Evolutionary conservation across 1,139 yeast genomes (phyloP).

Genomic region (Meyerozyma athensensis): DNA sequence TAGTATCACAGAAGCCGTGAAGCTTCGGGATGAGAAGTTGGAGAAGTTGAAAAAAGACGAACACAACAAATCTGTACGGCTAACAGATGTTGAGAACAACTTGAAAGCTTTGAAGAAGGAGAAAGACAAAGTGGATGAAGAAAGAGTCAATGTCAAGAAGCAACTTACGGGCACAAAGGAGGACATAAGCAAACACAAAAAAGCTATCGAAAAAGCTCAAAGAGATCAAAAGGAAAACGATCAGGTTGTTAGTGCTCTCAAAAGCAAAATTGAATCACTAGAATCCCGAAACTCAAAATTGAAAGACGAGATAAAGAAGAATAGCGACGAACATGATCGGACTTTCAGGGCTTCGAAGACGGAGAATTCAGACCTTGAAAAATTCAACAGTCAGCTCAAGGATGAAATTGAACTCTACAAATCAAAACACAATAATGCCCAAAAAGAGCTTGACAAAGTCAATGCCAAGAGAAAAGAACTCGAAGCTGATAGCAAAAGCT

Average conservation of each 20-base stretch:
- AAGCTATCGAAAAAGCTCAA: neutral
- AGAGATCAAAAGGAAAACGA: neutral
- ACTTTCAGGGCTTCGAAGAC: slow-evolving; percentile 3
- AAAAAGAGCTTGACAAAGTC: slow-evolving; percentile 24
- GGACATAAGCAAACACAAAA: slow-evolving; percentile 1
- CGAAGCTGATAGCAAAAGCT: slow-evolving; percentile 11
- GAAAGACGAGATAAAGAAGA: slow-evolving; percentile 5
- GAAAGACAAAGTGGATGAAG: slow-evolving; percentile 17
- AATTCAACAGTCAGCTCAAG: slow-evolving; percentile 11
- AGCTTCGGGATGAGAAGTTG: slow-evolving; percentile 24
- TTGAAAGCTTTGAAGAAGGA: slow-evolving; percentile 13
- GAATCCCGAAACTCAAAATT: slow-evolving; percentile 3
- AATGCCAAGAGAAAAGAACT: slow-evolving; percentile 23
- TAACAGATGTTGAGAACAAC: slow-evolving; percentile 12
- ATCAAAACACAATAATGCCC: slow-evolving; percentile 22
- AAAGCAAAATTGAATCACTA: neutral
- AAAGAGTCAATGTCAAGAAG: slow-evolving; percentile 10
- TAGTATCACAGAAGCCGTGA: slow-evolving; percentile 21
- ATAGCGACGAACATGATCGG: slow-evolving; percentile 6
- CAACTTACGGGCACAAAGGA: slow-evolving; percentile 7
- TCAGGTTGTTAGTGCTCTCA: neutral
- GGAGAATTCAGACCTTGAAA: slow-evolving; percentile 4
- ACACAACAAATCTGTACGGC: slow-evolving; percentile 10
- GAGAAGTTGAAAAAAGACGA: slow-evolving; percentile 24
- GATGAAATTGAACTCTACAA: slow-evolving; percentile 8